phyloP scores from a whole-genome alignment of 345 rosid species.

The Brassica nigra region DNA sequence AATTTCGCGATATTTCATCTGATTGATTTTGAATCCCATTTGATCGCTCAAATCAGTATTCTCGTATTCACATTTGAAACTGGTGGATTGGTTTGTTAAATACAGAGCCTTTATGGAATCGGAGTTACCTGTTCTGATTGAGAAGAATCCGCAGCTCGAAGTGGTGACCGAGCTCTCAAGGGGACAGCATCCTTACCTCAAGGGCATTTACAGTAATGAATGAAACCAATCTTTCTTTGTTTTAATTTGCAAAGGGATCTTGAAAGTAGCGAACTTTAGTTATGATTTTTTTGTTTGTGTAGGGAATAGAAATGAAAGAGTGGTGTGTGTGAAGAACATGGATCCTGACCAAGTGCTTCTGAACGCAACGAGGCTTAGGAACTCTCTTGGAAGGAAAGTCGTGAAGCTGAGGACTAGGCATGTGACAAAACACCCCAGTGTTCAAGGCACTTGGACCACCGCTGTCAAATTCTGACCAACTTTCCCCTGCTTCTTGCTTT shows the following conservation, averaged over 20 bases:
- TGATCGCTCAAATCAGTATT: neutral
- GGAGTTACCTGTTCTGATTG: conserved; percentile 62
- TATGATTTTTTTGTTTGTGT: neutral
- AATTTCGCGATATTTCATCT: neutral
- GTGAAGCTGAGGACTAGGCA: conserved; percentile 76
- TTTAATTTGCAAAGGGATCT: neutral
- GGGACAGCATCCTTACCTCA: conserved; percentile 84
- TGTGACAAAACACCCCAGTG: conserved; percentile 77
- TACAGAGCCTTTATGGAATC: conserved; percentile 86
- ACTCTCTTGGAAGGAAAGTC: conserved; percentile 79
- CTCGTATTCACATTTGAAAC: neutral
- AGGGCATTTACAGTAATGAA: conserved; percentile 69
- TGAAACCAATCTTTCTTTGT: conserved; percentile 15
- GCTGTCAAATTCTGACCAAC: conserved; percentile 51
- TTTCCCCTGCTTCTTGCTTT: neutral
- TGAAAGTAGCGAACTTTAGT: neutral
- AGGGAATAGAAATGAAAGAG: conserved; percentile 81
- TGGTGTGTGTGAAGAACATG: conserved; percentile 87
- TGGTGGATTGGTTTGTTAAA: neutral
- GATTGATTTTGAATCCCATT: neutral
- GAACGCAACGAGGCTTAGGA: conserved; percentile 74
- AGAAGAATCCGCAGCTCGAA: conserved; percentile 75
- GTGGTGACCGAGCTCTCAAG: conserved; percentile 71
- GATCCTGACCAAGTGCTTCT: conserved; percentile 61
- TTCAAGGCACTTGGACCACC: conserved; percentile 92